phyloP scores from a whole-genome alignment of 257 asterid species.

The Dorcoceras hygrometricum region DNA sequence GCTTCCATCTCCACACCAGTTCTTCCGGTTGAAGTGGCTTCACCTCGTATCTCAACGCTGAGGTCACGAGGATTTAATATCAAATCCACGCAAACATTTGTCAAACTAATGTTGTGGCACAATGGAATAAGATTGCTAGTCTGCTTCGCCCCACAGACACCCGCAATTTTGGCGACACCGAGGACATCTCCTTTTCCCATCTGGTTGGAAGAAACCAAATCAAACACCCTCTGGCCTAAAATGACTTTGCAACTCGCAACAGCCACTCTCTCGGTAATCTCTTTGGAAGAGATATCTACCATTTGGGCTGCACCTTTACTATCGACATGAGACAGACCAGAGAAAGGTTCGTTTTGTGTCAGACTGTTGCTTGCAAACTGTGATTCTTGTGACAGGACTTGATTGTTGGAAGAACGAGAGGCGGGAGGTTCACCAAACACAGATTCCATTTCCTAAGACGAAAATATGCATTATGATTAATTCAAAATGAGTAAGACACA shows the following conservation, averaged over 20 bases:
- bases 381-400: conserved; percentile 33
- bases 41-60: conserved; percentile 61
- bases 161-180: conserved; percentile 73
- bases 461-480: conserved; percentile 3
- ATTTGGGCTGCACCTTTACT: conserved; percentile 71
- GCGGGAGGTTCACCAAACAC: conserved; percentile 80
- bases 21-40: conserved; percentile 53
- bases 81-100: conserved; percentile 54
- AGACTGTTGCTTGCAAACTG: conserved; percentile 16
- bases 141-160: conserved; percentile 74
- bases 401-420: conserved; percentile 45
- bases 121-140: conserved; percentile 77
- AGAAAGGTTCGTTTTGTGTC: conserved; percentile 17
- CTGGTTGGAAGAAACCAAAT: conserved; percentile 70
- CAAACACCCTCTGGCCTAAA: conserved; percentile 58
- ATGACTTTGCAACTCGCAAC: conserved; percentile 75
- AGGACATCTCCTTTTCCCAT: conserved; percentile 85
- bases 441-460: conserved; percentile 76
- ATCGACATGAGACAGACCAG: conserved; percentile 59
- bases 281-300: conserved; percentile 78
- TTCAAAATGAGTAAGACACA: neutral
- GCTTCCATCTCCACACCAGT: conserved; percentile 98
- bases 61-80: conserved; percentile 44
- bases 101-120: conserved; percentile 71
- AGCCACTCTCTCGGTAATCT: conserved; percentile 59